These are phyloP conservation scores for Albatrellus ellisii DNA, from an alignment of 768 basidiomycete genomes.

Conservation along the genomic window DNA sequence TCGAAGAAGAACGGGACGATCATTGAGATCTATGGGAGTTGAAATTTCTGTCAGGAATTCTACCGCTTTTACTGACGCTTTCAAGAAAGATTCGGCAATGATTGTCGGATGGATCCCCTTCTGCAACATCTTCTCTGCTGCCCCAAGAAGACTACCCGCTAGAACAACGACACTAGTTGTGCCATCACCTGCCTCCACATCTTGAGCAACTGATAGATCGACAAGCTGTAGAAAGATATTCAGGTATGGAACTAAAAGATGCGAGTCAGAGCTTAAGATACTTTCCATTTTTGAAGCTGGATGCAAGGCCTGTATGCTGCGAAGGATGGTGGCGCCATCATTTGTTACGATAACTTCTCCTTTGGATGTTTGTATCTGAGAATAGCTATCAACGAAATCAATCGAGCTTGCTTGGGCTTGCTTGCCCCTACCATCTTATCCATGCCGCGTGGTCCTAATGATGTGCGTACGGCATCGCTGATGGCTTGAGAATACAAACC, in stretches of 20 bases:
- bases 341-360: conserved; percentile 98
- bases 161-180: conserved; percentile 96
- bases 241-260: conserved; percentile 1
- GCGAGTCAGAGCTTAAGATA: conserved; percentile 14
- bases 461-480: conserved; percentile 94
- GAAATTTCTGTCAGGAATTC: conserved; percentile 91
- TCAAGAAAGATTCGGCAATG: conserved; percentile 91
- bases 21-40: conserved; percentile 81
- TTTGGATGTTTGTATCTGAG: conserved; percentile 87
- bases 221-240: conserved; percentile 53
- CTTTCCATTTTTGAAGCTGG: conserved; percentile 99
- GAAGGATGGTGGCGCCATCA: conserved; percentile 96
- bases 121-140: conserved; percentile 91
- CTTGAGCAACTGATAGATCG: conserved; percentile 94
- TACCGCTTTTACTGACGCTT: conserved; percentile 84
- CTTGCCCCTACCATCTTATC: conserved; percentile 91
- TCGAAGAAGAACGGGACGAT: conserved; percentile 72
- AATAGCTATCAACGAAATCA: conserved; percentile 2
- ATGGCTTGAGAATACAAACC: conserved; percentile 46
- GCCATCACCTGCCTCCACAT: conserved; percentile 96
- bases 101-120: conserved; percentile 98
- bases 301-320: conserved; percentile 90
- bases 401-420: not conserved
- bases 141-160: conserved; percentile 84
- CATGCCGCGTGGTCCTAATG: conserved; percentile 95